phyloP scores from a whole-genome alignment of 768 basidiomycete genomes.

The Chiua virens region DNA sequence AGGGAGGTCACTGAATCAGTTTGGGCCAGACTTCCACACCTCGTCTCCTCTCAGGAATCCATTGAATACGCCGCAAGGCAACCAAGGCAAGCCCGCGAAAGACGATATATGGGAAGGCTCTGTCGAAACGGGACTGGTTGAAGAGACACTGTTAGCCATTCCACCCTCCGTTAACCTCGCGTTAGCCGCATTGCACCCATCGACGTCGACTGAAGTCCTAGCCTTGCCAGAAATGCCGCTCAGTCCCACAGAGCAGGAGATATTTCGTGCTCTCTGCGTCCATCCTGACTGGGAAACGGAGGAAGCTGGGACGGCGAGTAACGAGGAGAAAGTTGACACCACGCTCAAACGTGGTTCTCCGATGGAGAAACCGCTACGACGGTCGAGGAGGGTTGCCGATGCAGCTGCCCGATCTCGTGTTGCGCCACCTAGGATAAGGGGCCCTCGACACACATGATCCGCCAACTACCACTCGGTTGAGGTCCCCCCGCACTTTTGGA shows the following conservation, averaged over 20 bases:
- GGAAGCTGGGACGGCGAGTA: constrained; percentile 20
- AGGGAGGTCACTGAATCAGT: constrained; percentile 53
- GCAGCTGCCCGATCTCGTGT: constrained; percentile 50
- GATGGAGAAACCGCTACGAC: constrained; percentile 22
- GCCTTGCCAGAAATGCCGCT: constrained; percentile 44
- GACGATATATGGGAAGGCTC: constrained; percentile 22
- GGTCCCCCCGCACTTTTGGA: background rate
- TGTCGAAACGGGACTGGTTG: constrained; percentile 19
- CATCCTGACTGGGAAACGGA: constrained; percentile 54
- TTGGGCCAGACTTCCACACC: constrained; percentile 62
- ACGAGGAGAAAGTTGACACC: constrained; percentile 10
- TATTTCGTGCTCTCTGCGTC: constrained; percentile 64
- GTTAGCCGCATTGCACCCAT: constrained; percentile 28
- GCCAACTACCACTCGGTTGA: background rate
- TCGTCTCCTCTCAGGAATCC: constrained; percentile 27
- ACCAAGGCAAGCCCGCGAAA: constrained; percentile 2
- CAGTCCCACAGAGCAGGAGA: constrained; percentile 68
- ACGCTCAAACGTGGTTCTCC: background rate
- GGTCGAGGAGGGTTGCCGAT: constrained; percentile 70
- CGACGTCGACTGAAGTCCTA: constrained; percentile 8
- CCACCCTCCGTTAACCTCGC: constrained; percentile 31
- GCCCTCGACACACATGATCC: constrained; percentile 27
- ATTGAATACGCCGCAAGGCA: constrained; percentile 1
- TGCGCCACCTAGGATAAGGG: constrained; percentile 31
- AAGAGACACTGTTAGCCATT: constrained; percentile 23